Conservation (phyloP, 2,329 filamentous ascomycete species). For the Nigrospora sphaerica region DNA sequence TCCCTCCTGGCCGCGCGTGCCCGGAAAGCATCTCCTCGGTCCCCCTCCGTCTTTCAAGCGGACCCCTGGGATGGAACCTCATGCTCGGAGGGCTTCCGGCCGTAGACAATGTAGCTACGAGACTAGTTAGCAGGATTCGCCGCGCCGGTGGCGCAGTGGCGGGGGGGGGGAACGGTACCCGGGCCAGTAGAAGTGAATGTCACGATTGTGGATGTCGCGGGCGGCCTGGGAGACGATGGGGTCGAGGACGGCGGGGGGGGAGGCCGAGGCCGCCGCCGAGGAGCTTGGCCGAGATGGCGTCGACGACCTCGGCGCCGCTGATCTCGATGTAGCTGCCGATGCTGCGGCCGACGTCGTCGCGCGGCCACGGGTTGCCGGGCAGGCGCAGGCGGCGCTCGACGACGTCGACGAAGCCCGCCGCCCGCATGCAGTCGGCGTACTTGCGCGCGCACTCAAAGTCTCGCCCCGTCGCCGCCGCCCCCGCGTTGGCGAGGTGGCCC, state of each 20-base stretch:
- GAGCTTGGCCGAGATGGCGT: background rate
- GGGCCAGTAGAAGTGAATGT: conserved; percentile 1
- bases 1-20: no score
- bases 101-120: background rate
- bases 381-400: background rate
- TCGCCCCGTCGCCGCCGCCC: background rate
- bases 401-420: conserved; percentile 3
- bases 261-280: background rate
- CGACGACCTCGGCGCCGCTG: background rate
- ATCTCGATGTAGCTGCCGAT: background rate
- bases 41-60: no score
- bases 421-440: conserved; percentile 2
- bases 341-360: background rate
- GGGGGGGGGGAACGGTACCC: background rate
- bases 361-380: conserved; percentile 1
- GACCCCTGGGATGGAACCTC: no score
- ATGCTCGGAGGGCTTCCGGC: conserved; percentile 2
- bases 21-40: no score
- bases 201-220: background rate
- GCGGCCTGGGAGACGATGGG: conserved; percentile 1
- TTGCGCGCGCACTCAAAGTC: conserved; percentile 2
- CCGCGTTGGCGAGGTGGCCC: background rate
- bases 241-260: background rate
- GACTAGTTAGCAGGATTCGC: background rate
- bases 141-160: background rate